These are phyloP conservation scores for Talaromyces sp. DNA, from an alignment of 2,329 filamentous ascomycete species.

Conservation along the genomic window DNA sequence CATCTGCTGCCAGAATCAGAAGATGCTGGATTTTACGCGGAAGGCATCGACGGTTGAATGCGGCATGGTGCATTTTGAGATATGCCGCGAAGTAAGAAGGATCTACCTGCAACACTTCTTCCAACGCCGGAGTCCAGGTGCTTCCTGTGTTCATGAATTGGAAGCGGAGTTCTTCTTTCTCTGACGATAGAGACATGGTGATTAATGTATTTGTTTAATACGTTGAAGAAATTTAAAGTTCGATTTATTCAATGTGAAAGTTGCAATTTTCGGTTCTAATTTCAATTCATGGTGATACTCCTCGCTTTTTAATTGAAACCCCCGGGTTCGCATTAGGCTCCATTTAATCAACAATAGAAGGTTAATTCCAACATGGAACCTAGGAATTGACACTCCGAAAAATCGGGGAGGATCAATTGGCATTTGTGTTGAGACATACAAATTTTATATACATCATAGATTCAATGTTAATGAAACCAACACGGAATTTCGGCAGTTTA, in stretches of 20 bases:
- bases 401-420: too few species aligned
- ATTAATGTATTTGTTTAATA: not conserved
- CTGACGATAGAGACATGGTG: not conserved
- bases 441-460: too few species aligned
- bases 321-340: too few species aligned
- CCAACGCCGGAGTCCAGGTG: not conserved
- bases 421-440: too few species aligned
- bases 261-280: too few species aligned
- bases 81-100: constrained; percentile 1
- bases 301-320: too few species aligned
- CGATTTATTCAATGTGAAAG: not conserved
- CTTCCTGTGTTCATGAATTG: not conserved
- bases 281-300: too few species aligned
- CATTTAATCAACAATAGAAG: too few species aligned
- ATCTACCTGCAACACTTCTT: not conserved
- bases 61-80: not conserved
- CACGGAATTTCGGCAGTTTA: too few species aligned
- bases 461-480: too few species aligned
- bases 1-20: not conserved
- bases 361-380: too few species aligned
- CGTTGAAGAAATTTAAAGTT: not conserved
- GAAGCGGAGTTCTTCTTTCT: not conserved
- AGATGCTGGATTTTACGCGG: not conserved
- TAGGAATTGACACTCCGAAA: too few species aligned
- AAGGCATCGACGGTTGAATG: not conserved